These are phyloP conservation scores for Plasmodium knowlesi DNA, from an alignment of 169 alveolate genomes.

Conservation along the genomic window DNA sequence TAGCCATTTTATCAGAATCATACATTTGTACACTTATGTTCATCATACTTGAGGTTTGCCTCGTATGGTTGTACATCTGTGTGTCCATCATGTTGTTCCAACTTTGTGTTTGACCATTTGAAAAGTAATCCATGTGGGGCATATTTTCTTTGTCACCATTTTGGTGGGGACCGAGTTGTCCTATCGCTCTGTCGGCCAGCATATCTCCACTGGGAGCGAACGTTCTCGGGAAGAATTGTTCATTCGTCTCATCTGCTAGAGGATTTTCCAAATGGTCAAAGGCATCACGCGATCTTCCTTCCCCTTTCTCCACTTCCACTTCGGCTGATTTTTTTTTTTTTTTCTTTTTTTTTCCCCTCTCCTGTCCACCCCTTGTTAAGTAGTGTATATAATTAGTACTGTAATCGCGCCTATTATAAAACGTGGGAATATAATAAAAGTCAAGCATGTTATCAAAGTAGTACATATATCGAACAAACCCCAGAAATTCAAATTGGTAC, in stretches of 20 bases:
- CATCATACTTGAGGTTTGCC: background rate
- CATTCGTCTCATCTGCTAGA: background rate
- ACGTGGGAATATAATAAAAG: conserved; percentile 69
- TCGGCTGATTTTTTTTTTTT: background rate
- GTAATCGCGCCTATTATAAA: conserved; percentile 52
- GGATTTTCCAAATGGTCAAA: background rate
- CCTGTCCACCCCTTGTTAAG: conserved; percentile 21
- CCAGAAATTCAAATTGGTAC: conserved; percentile 57
- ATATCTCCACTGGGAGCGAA: background rate
- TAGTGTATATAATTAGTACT: conserved; percentile 48
- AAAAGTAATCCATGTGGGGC: background rate
- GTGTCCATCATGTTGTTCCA: background rate
- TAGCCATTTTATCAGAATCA: background rate
- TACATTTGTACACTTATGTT: background rate
- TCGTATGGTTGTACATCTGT: background rate
- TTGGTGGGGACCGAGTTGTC: background rate
- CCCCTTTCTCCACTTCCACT: background rate
- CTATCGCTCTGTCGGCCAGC: background rate
- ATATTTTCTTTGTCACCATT: background rate
- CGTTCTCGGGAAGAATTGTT: background rate
- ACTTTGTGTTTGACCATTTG: background rate
- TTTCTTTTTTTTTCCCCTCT: background rate
- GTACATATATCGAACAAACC: conserved; percentile 62
- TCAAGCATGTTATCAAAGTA: conserved; percentile 68
- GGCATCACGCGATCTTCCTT: background rate